Evolutionary conservation across 306 rosid genomes (phyloP), one percentile per base, ranked within the genome.

Genomic region (Crotalaria pallida): DNA sequence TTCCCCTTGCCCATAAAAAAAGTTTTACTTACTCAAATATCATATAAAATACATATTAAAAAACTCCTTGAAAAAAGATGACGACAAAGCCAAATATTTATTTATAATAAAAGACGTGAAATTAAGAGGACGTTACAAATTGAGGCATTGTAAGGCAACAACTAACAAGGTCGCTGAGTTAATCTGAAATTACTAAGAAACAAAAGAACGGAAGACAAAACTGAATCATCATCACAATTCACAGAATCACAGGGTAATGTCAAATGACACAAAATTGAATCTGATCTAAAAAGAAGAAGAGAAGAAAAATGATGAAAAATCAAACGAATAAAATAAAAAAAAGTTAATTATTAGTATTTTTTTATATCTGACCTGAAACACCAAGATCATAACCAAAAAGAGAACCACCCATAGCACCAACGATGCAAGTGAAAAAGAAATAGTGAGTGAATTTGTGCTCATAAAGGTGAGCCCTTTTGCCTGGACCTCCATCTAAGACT

Each of bases 311-410:
- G n/a, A n/a, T n/a, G n/a, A n/a, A n/a, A n/a, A n/a, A n/a, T n/a
- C n/a, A n/a, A n/a, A n/a, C n/a, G n/a, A n/a, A n/a, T n/a, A n/a
- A n/a, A n/a, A n/a, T n/a, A n/a, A n/a, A n/a, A n/a, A n/a, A n/a
- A n/a, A n/a, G n/a, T n/a, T n/a, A n/a, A n/a, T n/a, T n/a, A n/a
- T n/a, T n/a, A n/a, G n/a, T n/a, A n/a, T n/a, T n/a, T n/a, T n/a
- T n/a, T 27, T 27, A 27, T 3, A 3, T 62, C 58, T 33, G 3
- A 93, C 98, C 98, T 50, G 99, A 94, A 79, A 94, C 97, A 18
- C 99, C 99, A 15, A 88, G 96, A 84, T 94, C 99, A 74, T 94
- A 94, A 27, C 98, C 98, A 38, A 94, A 88, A 26, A 94, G 89
- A 36, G 97, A 90, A 13, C 98, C 98, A 59, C 98, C 98, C 48